Percentiles rank a stretch among this genome's conserved stretches.
phyloP scores from a whole-genome alignment of 345 rosid species.

The Physaria fendleri region DNA sequence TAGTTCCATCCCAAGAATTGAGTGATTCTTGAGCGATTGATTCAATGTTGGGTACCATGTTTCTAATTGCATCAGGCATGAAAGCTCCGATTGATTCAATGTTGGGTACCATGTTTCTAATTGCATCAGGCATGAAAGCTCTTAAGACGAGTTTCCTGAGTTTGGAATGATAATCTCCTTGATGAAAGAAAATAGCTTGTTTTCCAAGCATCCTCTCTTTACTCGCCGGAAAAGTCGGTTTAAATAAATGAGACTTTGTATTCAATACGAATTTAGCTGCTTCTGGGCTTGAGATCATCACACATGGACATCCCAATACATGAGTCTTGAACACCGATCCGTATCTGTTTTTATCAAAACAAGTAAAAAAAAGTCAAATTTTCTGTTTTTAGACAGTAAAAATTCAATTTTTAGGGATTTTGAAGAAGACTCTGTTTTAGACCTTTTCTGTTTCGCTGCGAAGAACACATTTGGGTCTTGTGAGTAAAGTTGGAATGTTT shows the following conservation, averaged over 20 bases:
- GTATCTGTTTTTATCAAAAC: constrained; percentile 35
- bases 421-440: not conserved
- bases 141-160: constrained; percentile 59
- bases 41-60: constrained; percentile 52
- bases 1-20: constrained; percentile 26
- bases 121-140: constrained; percentile 49
- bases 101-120: constrained; percentile 58
- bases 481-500: constrained; percentile 84
- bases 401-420: not conserved
- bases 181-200: constrained; percentile 79
- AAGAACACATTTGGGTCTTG: constrained; percentile 87
- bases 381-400: not conserved
- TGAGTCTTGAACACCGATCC: constrained; percentile 94
- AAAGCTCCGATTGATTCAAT: no score
- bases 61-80: no score
- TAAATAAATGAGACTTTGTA: constrained; percentile 69
- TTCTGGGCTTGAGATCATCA: constrained; percentile 88
- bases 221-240: constrained; percentile 88
- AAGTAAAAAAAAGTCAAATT: constrained; percentile 4
- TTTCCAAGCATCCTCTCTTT: constrained; percentile 83
- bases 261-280: constrained; percentile 71
- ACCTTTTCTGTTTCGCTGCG: constrained; percentile 61
- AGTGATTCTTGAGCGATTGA: constrained; percentile 42
- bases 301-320: constrained; percentile 85
- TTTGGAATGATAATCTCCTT: constrained; percentile 69